Evolutionary conservation across 495 filamentous ascomycete species (phyloP), one percentile per base, ranked within the genome.

Genomic region (Haplographium delicatum): DNA sequence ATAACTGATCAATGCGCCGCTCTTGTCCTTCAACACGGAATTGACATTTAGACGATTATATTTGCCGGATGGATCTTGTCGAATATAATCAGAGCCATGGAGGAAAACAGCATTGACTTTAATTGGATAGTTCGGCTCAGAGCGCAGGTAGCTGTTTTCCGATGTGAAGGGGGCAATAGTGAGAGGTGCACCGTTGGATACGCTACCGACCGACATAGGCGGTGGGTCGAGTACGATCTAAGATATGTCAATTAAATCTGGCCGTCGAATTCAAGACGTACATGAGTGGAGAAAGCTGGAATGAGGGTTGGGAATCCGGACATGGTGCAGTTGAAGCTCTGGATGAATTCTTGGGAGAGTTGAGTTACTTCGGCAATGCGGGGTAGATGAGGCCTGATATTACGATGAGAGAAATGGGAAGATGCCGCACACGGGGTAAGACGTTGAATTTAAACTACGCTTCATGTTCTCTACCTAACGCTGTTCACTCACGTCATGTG

Each of bases 21-120:
- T 66, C 38, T 47, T 50, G 53, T 74, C 69, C 43, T 73, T 72
- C 18, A 72, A 27, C 4, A 74, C 58, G 22, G 63, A 64, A 53
- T 74, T 70, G 5, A 79, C 77, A 47, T 81, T 67, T 46, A 82
- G 65, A 2, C 76, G 71, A 51, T 73, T 62, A 30, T 72, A 64
- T 48, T 65, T 64, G 16, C 69, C 70, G 50, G 73, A 68, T 1
- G 72, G 66, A 56, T 78, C 72, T 10, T 63, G 16, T 3, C 35
- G 35, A 39, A 39, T 39, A 19, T 19, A 39, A 19, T 39, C 35
- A 4, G 35, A 39, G 8, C 35, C 35, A 11, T 39, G 71, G 20
- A 67, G 61, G 45, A 78, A 73, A 16, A 67, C 60, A n/a, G 71
- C 72, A 51, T 79, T 70, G 19, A 81, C 50, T 44, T 55, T 34